Evolutionary conservation across 1,284 basidiomycete species (phyloP).

Genomic region (Apiotrichum sp.): DNA sequence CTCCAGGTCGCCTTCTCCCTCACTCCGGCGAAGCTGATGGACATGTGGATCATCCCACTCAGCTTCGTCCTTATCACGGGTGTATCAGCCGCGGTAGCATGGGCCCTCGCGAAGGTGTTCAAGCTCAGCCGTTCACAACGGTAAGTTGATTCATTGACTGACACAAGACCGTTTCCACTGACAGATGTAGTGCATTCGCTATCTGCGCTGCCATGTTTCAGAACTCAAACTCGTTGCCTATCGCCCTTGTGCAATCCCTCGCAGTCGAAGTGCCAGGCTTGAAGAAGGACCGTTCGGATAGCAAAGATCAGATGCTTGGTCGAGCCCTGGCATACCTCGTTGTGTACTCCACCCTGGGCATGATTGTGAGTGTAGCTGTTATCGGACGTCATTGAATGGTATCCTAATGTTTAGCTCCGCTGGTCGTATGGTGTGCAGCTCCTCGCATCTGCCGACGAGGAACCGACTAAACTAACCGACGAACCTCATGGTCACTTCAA

Average conservation of each 20-base stretch:
- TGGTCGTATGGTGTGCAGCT: constrained; percentile 82
- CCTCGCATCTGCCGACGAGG: constrained; percentile 64
- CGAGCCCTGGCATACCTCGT: constrained; percentile 87
- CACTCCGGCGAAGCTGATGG: constrained; percentile 64
- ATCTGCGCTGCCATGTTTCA: constrained; percentile 61
- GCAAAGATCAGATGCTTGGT: constrained; percentile 79
- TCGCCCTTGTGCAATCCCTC: constrained; percentile 78
- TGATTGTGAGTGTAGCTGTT: constrained; percentile 60
- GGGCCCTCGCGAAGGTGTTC: constrained; percentile 43
- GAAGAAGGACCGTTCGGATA: constrained; percentile 74
- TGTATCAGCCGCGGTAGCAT: constrained; percentile 53
- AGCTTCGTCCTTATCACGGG: constrained; percentile 63
- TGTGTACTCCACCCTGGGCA: constrained; percentile 85
- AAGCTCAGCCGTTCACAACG: constrained; percentile 46
- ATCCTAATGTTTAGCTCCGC: constrained; percentile 56
- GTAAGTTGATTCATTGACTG: constrained; percentile 22
- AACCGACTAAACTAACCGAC: not conserved
- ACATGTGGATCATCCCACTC: constrained; percentile 87
- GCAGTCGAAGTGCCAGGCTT: constrained; percentile 76
- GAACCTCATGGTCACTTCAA: not conserved
- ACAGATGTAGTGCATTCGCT: constrained; percentile 61
- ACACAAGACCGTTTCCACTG: too few relatives aligned
- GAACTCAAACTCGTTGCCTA: constrained; percentile 76
- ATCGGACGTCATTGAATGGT: too few relatives aligned
- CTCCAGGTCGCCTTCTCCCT: constrained; percentile 47